Base-by-base conservation (phyloP, 495 filamentous ascomycete species). In the Venustampulla echinocandica region DNA sequence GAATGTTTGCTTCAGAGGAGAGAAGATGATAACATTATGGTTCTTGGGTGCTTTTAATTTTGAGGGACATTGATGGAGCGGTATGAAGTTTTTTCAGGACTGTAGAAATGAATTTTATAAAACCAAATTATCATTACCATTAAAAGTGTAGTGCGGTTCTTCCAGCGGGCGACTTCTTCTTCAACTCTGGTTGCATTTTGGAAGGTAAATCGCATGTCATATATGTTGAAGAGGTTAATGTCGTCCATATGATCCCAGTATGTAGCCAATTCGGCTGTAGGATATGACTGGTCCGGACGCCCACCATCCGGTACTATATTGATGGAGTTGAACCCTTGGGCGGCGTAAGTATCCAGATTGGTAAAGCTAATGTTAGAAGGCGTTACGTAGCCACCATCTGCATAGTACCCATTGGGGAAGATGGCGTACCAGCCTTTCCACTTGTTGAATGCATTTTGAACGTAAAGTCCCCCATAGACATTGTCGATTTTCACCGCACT, bases 351-450 rank as follows among this genome's bases (percentile, higher is more conserved):
- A 42, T 69, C 64, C 54, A 81, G 71, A 17, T 61, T 58, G 0
- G 49, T 51, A 13, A 69, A 52, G 24, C 59, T 59, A 35, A 73
- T 54, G 21, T 62, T 61, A 7, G 63, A 65, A 40, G 65, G 59
- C 20, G 67, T 68, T 33, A 80, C 77, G 47, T 44, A 35, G 22
- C 73, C 71, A 49, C 79, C 81, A 28, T 70, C 67, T 0, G 74
- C 71, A 59, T 82, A 85, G 62, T 73, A 81, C 23, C 79, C 78
- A 54, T 79, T 82, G 13, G 81, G 77, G 17, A 85, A 62, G 14
- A 84, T 47, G 0, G 79, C 66, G 21, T 56, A 62, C 64, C 69
- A 75, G 10, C 49, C 54, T 14, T 30, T 35, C 37, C 44, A 57
- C 14, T 53, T 42, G 38, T 53, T 57, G 46, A 44, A 27, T 0